phyloP scores from a whole-genome alignment of 768 basidiomycete genomes.

The Chiua virens region DNA sequence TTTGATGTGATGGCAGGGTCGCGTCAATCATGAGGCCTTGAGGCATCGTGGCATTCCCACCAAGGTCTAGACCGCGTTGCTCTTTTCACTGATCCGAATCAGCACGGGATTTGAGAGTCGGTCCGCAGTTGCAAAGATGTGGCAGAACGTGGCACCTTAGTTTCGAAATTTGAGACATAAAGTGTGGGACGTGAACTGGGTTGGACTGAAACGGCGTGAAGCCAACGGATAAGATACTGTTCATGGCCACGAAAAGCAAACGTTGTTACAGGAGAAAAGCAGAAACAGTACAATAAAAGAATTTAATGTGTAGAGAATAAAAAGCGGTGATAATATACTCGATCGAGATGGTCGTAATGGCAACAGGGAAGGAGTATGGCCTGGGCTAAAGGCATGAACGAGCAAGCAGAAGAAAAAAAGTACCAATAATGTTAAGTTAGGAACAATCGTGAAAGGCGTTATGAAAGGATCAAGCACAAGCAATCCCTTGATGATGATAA shows the following conservation, averaged over 20 bases:
- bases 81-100: background rate
- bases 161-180: too few species aligned
- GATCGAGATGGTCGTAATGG: background rate
- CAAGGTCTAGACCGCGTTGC: too few species aligned
- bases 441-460: background rate
- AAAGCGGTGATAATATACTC: conserved; percentile 17
- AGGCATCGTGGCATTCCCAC: too few species aligned
- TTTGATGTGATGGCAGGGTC: too few species aligned
- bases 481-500: background rate
- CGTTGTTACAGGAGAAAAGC: conserved; percentile 5
- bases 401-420: background rate
- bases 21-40: too few species aligned
- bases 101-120: background rate
- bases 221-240: too few species aligned
- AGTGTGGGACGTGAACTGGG: too few species aligned
- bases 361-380: background rate
- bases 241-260: background rate
- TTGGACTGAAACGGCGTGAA: too few species aligned
- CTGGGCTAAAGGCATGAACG: background rate
- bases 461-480: background rate
- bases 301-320: conserved; percentile 14
- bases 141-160: too few species aligned
- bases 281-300: conserved; percentile 9
- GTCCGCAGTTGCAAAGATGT: too few species aligned
- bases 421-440: conserved; percentile 26